These are phyloP conservation scores for Trichoderma simmonsii DNA, from an alignment of 2,329 filamentous ascomycete genomes.

Conservation along the genomic window DNA sequence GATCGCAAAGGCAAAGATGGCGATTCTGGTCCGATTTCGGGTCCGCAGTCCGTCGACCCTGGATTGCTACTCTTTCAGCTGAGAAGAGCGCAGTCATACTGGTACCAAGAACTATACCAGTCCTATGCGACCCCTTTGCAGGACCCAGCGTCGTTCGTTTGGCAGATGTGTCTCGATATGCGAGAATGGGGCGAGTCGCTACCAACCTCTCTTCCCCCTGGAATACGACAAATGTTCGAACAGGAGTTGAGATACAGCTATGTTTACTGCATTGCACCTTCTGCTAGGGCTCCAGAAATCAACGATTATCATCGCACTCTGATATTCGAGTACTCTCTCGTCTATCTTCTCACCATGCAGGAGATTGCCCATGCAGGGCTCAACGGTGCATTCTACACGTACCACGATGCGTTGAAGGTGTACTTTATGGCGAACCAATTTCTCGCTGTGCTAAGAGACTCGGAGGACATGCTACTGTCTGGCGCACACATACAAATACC, in stretches of 20 bases:
- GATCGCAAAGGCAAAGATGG: constrained; percentile 44
- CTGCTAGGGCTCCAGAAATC: constrained; percentile 67
- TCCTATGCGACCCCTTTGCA: constrained; percentile 66
- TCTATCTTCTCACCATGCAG: constrained; percentile 75
- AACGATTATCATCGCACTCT: constrained; percentile 74
- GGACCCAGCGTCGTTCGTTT: constrained; percentile 68
- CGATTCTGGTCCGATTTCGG: constrained; percentile 41
- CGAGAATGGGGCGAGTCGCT: constrained; percentile 78
- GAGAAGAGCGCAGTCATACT: constrained; percentile 79
- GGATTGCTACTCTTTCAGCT: constrained; percentile 78
- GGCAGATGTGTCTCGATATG: constrained; percentile 74
- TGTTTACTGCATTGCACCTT: constrained; percentile 83
- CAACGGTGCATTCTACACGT: constrained; percentile 71
- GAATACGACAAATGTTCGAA: constrained; percentile 74
- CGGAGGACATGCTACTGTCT: constrained; percentile 55
- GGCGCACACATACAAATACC: constrained; percentile 46
- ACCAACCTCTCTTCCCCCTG: constrained; percentile 59
- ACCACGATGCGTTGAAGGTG: constrained; percentile 80
- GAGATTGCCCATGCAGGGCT: constrained; percentile 59
- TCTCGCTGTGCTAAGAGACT: constrained; percentile 56
- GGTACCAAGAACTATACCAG: constrained; percentile 87
- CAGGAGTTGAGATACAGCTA: constrained; percentile 89
- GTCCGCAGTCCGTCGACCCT: constrained; percentile 57
- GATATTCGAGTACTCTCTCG: constrained; percentile 81
- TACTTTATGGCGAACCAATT: constrained; percentile 71